Evolutionary conservation across 192 early-diverging fungal genomes (phyloP).

Genomic region (Borealophlyctis nickersoniae): DNA sequence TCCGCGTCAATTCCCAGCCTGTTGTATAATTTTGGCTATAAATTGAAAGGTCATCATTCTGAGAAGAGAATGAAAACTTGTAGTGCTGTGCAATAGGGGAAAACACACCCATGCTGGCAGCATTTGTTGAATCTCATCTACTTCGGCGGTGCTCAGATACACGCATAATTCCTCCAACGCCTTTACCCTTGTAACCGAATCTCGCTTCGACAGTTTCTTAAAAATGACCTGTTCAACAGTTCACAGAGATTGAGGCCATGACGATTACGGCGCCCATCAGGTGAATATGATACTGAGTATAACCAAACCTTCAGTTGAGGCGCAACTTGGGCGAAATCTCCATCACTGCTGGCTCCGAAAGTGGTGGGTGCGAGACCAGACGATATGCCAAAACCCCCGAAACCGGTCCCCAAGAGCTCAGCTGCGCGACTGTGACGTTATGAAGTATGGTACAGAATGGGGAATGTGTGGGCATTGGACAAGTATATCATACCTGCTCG

Average conservation of each 20-base stretch:
- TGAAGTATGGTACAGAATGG: neutral
- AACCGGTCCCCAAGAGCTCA: conserved; percentile 56
- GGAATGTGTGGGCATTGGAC: conserved; percentile 29
- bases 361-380: conserved; percentile 39
- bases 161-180: conserved; percentile 77
- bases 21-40: conserved; percentile 62
- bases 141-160: conserved; percentile 41
- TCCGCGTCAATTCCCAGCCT: conserved; percentile 75
- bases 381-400: conserved; percentile 68
- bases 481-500: conserved; percentile 66
- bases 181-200: conserved; percentile 80
- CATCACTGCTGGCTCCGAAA: conserved; percentile 29
- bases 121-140: conserved; percentile 28
- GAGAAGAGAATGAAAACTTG: conserved; percentile 26
- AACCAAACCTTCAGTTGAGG: conserved; percentile 32
- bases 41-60: neutral
- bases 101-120: conserved; percentile 39
- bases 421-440: conserved; percentile 55
- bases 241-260: conserved; percentile 37
- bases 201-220: conserved; percentile 83
- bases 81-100: conserved; percentile 21
- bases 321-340: conserved; percentile 26
- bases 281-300: conserved; percentile 4
- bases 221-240: conserved; percentile 69
- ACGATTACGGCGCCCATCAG: conserved; percentile 39